Evolutionary conservation across 116 monocot genomes (phyloP), one percentile per base, ranked within the genome.

Genomic region (Cymodocea nodosa): DNA sequence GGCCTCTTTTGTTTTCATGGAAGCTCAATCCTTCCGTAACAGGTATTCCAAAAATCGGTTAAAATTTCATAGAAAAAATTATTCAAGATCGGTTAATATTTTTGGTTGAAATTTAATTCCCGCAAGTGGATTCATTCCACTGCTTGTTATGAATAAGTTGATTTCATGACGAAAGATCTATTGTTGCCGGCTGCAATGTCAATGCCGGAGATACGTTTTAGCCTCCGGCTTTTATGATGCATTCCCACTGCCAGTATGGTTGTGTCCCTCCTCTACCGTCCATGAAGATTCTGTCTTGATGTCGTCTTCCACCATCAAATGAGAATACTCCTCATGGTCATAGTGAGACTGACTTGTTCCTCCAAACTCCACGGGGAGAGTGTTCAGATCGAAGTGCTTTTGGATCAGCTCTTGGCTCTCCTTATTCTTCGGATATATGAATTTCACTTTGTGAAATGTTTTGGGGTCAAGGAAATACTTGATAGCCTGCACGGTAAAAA

Each of bases 401-500:
- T 53, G 62, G 78, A 91, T 66, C 22, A 82, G 37, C 22, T 85
- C 88, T 65, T 85, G 67, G 66, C 83, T 97, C 30, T 87, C 91
- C 70, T 81, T 81, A 1, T 80, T 78, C 70, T 91, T 88, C 0
- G 85, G 66, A 75, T 88, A 91, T 5, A 97, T 70, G 54, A 97
- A 97, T 59, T 83, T 85, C 67, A 88, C 81, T 73, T 97, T 97
- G 50, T 97, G 60, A 40, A 74, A 85, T 12, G 85, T 85, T 58
- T 75, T 76, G 2, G 85, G 81, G 56, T 97, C 97, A 34, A 97
- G 60, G 61, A 95, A 95, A 75, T 78, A 75, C 53, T 88, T 97
- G 9, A 84, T 80, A 39, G 85, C 69, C 97, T 94, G 78, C 63
- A 57, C 8, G 17, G 39, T 48, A 10, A 64, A 57, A 57, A 57